Conservation (phyloP, 2,329 filamentous ascomycete species). For the Drechslerella stenobrocha region DNA sequence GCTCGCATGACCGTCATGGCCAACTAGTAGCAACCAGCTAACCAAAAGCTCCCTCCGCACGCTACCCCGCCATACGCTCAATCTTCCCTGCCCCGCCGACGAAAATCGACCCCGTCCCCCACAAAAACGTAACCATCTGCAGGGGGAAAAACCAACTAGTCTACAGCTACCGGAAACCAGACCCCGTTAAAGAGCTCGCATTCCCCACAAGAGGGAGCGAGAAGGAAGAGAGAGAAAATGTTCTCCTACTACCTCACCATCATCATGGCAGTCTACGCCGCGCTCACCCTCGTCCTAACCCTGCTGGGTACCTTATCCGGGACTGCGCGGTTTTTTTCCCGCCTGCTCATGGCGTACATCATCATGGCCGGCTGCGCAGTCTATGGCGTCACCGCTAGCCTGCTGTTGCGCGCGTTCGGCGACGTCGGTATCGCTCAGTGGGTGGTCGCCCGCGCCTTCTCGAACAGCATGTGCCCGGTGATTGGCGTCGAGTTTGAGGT, state of each 20-base stretch:
- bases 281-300: slow-evolving; percentile 31
- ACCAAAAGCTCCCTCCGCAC: slow-evolving; percentile 10
- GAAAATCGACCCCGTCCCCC: too few species aligned
- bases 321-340: slow-evolving; percentile 68
- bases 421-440: slow-evolving; percentile 80
- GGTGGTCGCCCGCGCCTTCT: slow-evolving; percentile 77
- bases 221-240: slow-evolving; percentile 12
- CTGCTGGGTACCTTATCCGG: slow-evolving; percentile 51
- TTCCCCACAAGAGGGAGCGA: slow-evolving; percentile 11
- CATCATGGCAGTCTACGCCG: slow-evolving; percentile 51
- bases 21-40: slow-evolving; percentile 12
- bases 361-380: slow-evolving; percentile 65
- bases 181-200: too few species aligned
- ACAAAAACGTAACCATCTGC: slow-evolving; percentile 33
- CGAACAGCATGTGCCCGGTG: slow-evolving; percentile 71
- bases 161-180: too few species aligned
- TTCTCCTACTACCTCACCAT: slow-evolving; percentile 50
- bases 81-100: slow-evolving; percentile 8
- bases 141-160: slow-evolving; percentile 11
- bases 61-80: slow-evolving; percentile 24
- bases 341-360: slow-evolving; percentile 68
- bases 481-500: slow-evolving; percentile 80
- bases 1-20: slow-evolving; percentile 22
- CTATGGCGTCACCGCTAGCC: slow-evolving; percentile 76
- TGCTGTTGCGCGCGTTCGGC: slow-evolving; percentile 71